Percentiles rank a stretch among this genome's conserved stretches.
Evolutionary conservation across 2,329 filamentous ascomycete genomes (phyloP).

Genomic region (Kalmusia sp.): DNA sequence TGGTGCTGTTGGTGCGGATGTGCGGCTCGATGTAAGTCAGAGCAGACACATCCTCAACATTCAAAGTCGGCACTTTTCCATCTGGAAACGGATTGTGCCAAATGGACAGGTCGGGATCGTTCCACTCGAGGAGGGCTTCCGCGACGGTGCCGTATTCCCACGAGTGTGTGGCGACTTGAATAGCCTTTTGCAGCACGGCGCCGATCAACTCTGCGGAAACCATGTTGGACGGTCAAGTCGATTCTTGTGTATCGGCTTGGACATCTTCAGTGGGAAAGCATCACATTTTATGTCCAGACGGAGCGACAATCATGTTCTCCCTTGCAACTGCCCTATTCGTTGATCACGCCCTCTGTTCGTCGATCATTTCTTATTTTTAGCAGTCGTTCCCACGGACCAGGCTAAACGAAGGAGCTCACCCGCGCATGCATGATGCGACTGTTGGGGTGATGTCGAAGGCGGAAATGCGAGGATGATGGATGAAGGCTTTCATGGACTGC

Average conservation of each 20-base stretch:
- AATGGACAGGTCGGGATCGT: slow-evolving; percentile 45
- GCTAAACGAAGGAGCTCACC: slow-evolving; percentile 2
- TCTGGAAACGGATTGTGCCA: slow-evolving; percentile 49
- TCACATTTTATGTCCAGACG: not conserved
- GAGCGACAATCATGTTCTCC: not conserved
- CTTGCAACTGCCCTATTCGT: not conserved
- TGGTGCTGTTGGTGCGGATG: slow-evolving; percentile 35
- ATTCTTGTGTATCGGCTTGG: not conserved
- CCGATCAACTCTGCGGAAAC: slow-evolving; percentile 62
- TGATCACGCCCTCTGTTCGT: slow-evolving; percentile 1
- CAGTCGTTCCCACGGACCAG: slow-evolving; percentile 1
- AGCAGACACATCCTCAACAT: slow-evolving; percentile 33
- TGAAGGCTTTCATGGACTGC: not conserved
- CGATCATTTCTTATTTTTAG: slow-evolving; percentile 7
- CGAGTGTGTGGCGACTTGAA: slow-evolving; percentile 44
- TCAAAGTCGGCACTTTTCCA: slow-evolving; percentile 30
- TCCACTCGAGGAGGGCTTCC: slow-evolving; percentile 51
- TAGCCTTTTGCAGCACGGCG: slow-evolving; percentile 33
- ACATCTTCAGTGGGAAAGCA: not conserved
- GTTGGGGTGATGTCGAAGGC: not conserved
- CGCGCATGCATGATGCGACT: not conserved
- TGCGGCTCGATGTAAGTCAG: slow-evolving; percentile 45
- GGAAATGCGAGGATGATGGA: not conserved
- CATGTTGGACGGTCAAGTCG: slow-evolving; percentile 9
- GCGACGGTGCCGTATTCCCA: slow-evolving; percentile 53